Evolutionary conservation across 2,329 filamentous ascomycete species (phyloP).

Genomic region (Penicillium sp.): DNA sequence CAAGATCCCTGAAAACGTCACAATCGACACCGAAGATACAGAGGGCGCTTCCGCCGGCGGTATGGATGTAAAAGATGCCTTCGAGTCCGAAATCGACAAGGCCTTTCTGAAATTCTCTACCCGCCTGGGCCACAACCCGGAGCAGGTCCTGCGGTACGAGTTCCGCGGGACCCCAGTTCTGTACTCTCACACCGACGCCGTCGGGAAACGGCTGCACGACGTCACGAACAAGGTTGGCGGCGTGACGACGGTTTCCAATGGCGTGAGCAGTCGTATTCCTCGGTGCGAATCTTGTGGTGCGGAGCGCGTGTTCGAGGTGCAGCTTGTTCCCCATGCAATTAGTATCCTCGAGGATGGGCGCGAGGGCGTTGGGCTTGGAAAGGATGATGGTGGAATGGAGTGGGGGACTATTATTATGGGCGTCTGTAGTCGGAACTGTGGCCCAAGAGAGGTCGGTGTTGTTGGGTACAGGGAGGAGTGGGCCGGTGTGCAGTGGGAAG

Average conservation of each 20-base stretch:
- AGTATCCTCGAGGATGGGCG: slow-evolving; percentile 81
- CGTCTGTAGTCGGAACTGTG: slow-evolving; percentile 82
- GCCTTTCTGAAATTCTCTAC: slow-evolving; percentile 82
- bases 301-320: slow-evolving; percentile 83
- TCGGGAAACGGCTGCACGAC: slow-evolving; percentile 67
- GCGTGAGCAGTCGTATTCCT: slow-evolving; percentile 61
- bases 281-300: slow-evolving; percentile 77
- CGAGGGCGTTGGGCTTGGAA: slow-evolving; percentile 60
- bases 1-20: slow-evolving; percentile 53
- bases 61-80: slow-evolving; percentile 67
- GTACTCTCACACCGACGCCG: slow-evolving; percentile 76
- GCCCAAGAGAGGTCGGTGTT: slow-evolving; percentile 63
- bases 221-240: slow-evolving; percentile 26
- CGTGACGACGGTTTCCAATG: slow-evolving; percentile 35
- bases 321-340: slow-evolving; percentile 90
- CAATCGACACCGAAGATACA: slow-evolving; percentile 46
- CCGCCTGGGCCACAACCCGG: slow-evolving; percentile 77
- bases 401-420: slow-evolving; percentile 93
- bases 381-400: slow-evolving; percentile 81
- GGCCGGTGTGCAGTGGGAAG: slow-evolving; percentile 98
- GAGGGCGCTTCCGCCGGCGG: slow-evolving; percentile 37
- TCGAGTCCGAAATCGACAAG: slow-evolving; percentile 75
- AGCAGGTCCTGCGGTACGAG: slow-evolving; percentile 82
- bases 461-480: slow-evolving; percentile 90
- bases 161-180: slow-evolving; percentile 75